Evolutionary conservation across 2,329 filamentous ascomycete genomes (phyloP), one percentile per base, ranked within the genome.

Genomic region (Ceratocystis alfenasii): DNA sequence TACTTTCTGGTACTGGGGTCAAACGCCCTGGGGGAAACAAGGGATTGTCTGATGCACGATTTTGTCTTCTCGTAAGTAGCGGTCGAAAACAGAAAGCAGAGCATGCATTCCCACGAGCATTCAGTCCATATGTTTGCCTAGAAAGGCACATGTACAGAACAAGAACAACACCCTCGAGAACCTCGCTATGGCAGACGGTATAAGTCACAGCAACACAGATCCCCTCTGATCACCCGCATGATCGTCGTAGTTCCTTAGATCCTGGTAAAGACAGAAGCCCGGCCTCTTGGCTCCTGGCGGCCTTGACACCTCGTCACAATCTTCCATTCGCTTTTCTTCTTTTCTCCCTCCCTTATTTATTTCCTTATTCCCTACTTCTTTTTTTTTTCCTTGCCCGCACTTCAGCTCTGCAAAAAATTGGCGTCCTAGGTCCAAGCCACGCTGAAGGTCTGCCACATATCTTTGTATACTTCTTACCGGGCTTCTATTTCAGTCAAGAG

Each of bases 371-470:
- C 22, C 4, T 62, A 22, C 46, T 25, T 22, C 3, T n/a, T 62
- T n/a, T 25, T 44, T 28, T 46, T 46, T 28, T 30, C 33, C 10
- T 62, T 46, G 5, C 41, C 28, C 25, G 20, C 20, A 5, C 53
- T 57, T 57, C 53, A 57, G 53, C 53, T 57, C 28, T 33, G 28
- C 25, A 8, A 5, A 33, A 57, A 57, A 7, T 33, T 33, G 53
- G 53, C 53, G 53, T 57, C 53, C 53, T 30, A 57, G 1, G 25
- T 17, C 53, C 53, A 57, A 57, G 53, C 53, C 53, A 57, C 53
- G 28, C 53, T 33, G 53, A 30, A 57, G 53, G 53, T 33, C 53
- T 57, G 4, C 53, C 28, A 57, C 33, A 41, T 61, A 33, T 22
- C 17, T 41, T 12, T 61, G 15, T 22, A 30, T 28, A 30, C 28